Evolutionary conservation across 345 rosid species (phyloP), one percentile per base, ranked within the genome.

Genomic region (Euphorbia tirucalli): DNA sequence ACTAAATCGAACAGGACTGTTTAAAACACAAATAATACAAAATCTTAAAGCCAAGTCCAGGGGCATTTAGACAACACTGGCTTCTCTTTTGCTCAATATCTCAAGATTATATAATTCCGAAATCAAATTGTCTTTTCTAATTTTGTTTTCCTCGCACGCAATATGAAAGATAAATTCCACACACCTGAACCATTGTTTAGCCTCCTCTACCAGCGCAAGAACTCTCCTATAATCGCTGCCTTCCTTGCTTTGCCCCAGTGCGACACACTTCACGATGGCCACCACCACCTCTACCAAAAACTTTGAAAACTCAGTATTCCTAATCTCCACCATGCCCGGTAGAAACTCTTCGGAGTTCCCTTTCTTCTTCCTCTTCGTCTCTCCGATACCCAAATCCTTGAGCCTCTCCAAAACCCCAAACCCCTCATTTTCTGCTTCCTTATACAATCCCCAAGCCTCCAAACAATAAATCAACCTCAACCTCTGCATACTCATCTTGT

Each of bases 171-270:
- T 24, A 9, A 56, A 37, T 14, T 44, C 39, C 46, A 75, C 81
- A 68, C 22, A 94, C 98, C 90, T 74, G 79, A 85, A 83, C 93
- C 99, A 95, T 14, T 69, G 87, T 60, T 71, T 73, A 27, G 85
- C 93, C 83, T 92, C 96, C 55, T 82, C 83, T 13, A 89, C 83
- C 80, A 95, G 61, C 31, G 62, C 39, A 25, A 90, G 78, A 25
- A 76, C 79, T 68, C 59, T 85, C 56, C 70, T 75, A 73, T 83
- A 88, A 74, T 69, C 81, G 58, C 37, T 71, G 24, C 65, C 65
- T 10, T 82, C 91, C 67, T 65, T 72, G 41, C 87, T 84, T 73
- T 74, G 78, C 22, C 71, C 68, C 84, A 78, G 73, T 1, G 88
- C 89, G 54, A 80, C 82, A 30, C 85, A 85, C 78, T 82, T 89